Evolutionary conservation across 148 eudicot genomes (phyloP).

Genomic region (Rhododendron mucronatum): DNA sequence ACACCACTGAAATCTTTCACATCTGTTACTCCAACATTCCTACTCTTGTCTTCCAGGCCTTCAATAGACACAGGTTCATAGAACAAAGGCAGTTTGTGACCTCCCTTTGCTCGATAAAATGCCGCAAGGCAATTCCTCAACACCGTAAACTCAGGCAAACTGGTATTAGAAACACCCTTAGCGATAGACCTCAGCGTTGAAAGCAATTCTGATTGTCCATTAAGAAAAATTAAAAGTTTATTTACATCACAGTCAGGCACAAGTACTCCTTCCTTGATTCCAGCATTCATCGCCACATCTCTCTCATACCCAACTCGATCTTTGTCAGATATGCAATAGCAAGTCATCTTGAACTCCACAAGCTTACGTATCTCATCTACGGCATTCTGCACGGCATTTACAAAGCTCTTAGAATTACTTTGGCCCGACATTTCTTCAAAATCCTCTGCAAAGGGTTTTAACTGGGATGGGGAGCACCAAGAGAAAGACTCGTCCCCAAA

Average conservation of each 20-base stretch:
- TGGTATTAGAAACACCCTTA: conserved; percentile 5
- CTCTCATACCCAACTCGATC: conserved; percentile 17
- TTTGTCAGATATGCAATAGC: conserved; percentile 28
- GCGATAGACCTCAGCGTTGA: conserved; percentile 30
- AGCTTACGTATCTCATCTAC: conserved; percentile 39
- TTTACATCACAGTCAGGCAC: conserved; percentile 38
- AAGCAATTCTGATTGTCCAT: conserved; percentile 35
- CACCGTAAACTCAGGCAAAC: conserved; percentile 36
- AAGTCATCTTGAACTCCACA: conserved; percentile 38
- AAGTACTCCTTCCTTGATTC: conserved; percentile 52
- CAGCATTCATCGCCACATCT: conserved; percentile 42
- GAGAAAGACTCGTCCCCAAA: conserved; percentile 80
- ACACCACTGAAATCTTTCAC: conserved; percentile 15
- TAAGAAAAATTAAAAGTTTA: conserved; percentile 20
- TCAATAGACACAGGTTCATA: conserved; percentile 36
- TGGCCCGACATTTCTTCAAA: conserved; percentile 54
- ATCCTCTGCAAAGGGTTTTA: conserved; percentile 60
- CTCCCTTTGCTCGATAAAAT: conserved; percentile 41
- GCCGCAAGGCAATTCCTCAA: conserved; percentile 51
- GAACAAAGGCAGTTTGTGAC: conserved; percentile 28
- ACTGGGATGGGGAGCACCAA: conserved; percentile 68
- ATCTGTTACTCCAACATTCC: neutral
- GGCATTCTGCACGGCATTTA: conserved; percentile 49
- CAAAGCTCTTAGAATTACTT: conserved; percentile 46
- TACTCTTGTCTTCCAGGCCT: conserved; percentile 40